A percentile compares a stretch with the other conserved stretches of the same genome.
These are phyloP conservation scores for Eucommia ulmoides DNA, from an alignment of 257 asterid species.

Conservation along the genomic window DNA sequence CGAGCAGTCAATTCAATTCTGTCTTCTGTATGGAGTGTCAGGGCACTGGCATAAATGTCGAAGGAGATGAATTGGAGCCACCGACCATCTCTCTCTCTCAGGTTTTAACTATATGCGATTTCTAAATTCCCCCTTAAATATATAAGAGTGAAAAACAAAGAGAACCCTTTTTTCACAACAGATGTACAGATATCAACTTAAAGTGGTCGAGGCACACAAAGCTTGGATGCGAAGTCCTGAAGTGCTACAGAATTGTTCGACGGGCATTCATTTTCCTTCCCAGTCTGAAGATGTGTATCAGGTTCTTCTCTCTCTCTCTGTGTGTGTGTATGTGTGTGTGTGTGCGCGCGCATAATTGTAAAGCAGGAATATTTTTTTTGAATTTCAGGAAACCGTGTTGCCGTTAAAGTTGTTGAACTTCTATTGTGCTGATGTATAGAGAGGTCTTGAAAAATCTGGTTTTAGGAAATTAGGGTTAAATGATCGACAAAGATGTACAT, in stretches of 20 bases:
- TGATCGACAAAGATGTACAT: too few relatives aligned
- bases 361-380: neutral
- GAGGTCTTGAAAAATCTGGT: too few relatives aligned
- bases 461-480: too few relatives aligned
- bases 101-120: constrained; percentile 25
- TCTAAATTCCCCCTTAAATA: neutral
- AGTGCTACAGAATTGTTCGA: constrained; percentile 54
- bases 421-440: constrained; percentile 40
- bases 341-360: neutral
- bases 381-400: constrained; percentile 40
- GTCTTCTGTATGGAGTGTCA: constrained; percentile 84
- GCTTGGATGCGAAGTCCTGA: constrained; percentile 91
- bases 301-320: too few relatives aligned
- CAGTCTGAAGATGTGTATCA: constrained; percentile 24
- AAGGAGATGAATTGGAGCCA: constrained; percentile 59
- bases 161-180: constrained; percentile 11
- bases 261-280: constrained; percentile 55
- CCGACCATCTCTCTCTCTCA: constrained; percentile 65
- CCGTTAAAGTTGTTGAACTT: constrained; percentile 55
- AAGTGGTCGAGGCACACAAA: constrained; percentile 58
- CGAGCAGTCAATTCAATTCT: constrained; percentile 24
- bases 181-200: constrained; percentile 67
- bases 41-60: constrained; percentile 57
- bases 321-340: too few relatives aligned
- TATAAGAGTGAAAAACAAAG: neutral